Conservation (phyloP, 768 basidiomycete species). For the Cytidiella melzeri region DNA sequence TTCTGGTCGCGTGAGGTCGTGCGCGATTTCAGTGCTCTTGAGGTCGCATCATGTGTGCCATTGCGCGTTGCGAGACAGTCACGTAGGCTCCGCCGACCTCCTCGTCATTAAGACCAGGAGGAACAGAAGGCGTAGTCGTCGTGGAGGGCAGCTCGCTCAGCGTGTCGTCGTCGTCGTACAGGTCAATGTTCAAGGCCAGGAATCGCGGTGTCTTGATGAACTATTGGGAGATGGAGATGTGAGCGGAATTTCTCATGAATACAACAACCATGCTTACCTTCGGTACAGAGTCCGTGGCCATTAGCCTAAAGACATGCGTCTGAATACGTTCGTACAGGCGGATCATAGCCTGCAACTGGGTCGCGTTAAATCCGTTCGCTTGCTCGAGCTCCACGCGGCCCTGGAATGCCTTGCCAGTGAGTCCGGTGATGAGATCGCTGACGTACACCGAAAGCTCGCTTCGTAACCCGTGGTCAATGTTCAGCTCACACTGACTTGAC, state of each 20-base stretch:
- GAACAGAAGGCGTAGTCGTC: conserved; percentile 43
- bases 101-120: conserved; percentile 64
- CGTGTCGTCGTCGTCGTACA: conserved; percentile 59
- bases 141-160: conserved; percentile 42
- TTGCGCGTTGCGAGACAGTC: conserved; percentile 79
- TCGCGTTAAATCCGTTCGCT: conserved; percentile 83
- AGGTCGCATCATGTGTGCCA: conserved; percentile 44
- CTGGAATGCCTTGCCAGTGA: conserved; percentile 72
- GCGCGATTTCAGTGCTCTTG: not conserved
- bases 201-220: conserved; percentile 87
- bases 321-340: conserved; percentile 94
- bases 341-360: conserved; percentile 92
- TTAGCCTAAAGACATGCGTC: conserved; percentile 91
- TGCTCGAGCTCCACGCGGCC: conserved; percentile 80
- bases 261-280: conserved; percentile 45
- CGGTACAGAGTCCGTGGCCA: conserved; percentile 99
- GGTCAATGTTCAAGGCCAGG: conserved; percentile 71
- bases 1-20: too few species aligned
- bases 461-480: conserved; percentile 95
- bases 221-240: conserved; percentile 32
- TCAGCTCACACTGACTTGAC: conserved; percentile 91
- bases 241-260: conserved; percentile 12
- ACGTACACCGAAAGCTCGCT: conserved; percentile 93
- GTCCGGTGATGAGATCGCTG: conserved; percentile 76
- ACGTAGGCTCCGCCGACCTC: conserved; percentile 83